These are phyloP conservation scores for Yarrowia yakushimensis DNA, from an alignment of 805 yeast species.

Conservation along the genomic window DNA sequence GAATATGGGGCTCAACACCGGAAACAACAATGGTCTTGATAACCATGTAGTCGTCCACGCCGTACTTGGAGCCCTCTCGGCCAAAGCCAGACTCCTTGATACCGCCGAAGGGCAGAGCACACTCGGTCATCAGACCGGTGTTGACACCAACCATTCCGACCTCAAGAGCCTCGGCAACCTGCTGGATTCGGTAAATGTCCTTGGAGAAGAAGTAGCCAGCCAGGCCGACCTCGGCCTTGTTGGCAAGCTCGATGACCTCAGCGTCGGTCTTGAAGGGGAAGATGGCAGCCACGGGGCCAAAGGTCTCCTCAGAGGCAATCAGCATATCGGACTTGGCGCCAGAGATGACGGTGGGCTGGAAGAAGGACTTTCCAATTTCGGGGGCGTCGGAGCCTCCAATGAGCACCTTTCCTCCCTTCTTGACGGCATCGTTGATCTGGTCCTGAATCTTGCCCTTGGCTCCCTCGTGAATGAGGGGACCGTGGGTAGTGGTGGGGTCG, in stretches of 20 bases:
- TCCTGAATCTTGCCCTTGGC: conserved; percentile 58
- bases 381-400: conserved; percentile 56
- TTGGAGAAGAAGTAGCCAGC: conserved; percentile 72
- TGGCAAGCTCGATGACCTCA: conserved; percentile 60
- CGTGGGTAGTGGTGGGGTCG: conserved; percentile 58
- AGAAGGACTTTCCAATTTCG: conserved; percentile 61
- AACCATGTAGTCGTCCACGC: conserved; percentile 67
- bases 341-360: conserved; percentile 63
- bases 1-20: conserved; percentile 25
- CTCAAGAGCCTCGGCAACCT: conserved; percentile 63
- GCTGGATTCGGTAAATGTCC: conserved; percentile 52
- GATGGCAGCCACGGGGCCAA: conserved; percentile 76
- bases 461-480: conserved; percentile 65
- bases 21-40: conserved; percentile 56
- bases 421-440: conserved; percentile 64
- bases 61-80: conserved; percentile 74
- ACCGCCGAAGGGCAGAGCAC: conserved; percentile 58
- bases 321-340: conserved; percentile 56
- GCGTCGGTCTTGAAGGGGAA: conserved; percentile 61
- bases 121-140: conserved; percentile 65
- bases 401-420: conserved; percentile 61
- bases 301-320: conserved; percentile 68
- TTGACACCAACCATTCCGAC: conserved; percentile 82
- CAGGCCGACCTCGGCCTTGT: conserved; percentile 65
- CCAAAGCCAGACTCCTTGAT: conserved; percentile 76